Evolutionary conservation across 73 alveolate species (phyloP), one percentile per base, ranked within the genome.

Genomic region (Durusdinium trenchii): DNA sequence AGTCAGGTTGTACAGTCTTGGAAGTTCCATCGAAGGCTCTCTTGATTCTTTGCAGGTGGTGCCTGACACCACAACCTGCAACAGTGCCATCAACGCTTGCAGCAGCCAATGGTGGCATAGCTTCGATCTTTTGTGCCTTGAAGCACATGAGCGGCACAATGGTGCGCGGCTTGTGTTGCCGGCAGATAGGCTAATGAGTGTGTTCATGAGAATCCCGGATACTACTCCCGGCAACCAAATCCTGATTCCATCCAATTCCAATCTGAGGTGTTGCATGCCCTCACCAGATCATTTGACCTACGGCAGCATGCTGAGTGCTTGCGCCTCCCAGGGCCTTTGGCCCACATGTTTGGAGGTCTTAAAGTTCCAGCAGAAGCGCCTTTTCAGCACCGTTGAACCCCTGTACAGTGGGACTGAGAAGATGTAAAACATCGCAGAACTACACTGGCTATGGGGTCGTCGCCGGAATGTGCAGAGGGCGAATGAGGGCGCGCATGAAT

Each of bases 31-130:
- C n/a, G n/a, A n/a, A n/a, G n/a, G n/a, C n/a, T n/a, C n/a, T n/a
- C n/a, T n/a, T n/a, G n/a, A n/a, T n/a, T n/a, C n/a, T n/a, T n/a
- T n/a, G 61, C 43, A 12, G 85, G 50, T 14, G 36, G 62, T 12
- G 23, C 69, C 90, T 3, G 90, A 79, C 48, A 79, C 90, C 64
- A 47, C 32, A 45, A 79, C 69, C 47, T 79, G 69, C 90, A 79
- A 79, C 69, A 79, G 90, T 30, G 90, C 67, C 47, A 79, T 79
- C 69, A 9, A 1, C 23, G 90, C 69, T 0, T 79, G 90, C 32
- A 67, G 90, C 69, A 67, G 90, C 69, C 90, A 79, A 79, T 79
- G 90, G 90, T 79, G 90, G 90, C 90, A 67, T 26, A 47, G 45
- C 67, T 79, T 79, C 28, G 90, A 79, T 23, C 48, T 79, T 61